Conservation (phyloP, 441 rosid genomes). For the Eugenia klotzschiana region DNA sequence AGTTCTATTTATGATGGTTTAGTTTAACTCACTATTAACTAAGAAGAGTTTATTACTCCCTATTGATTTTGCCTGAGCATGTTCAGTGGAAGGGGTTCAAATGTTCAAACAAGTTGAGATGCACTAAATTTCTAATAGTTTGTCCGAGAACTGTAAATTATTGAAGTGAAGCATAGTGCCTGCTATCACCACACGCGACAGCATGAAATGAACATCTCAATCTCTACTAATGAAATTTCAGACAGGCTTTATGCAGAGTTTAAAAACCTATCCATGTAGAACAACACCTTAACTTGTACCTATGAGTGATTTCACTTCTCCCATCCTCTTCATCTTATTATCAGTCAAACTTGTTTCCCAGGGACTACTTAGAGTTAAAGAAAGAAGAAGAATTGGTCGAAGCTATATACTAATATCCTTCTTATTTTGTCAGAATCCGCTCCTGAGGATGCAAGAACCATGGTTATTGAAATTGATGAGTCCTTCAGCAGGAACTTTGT, state of each 20-base stretch:
- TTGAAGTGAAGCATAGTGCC: not conserved
- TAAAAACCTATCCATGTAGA: not conserved
- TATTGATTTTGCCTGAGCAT: not conserved
- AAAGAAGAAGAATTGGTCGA: not conserved
- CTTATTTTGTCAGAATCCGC: conserved; percentile 14
- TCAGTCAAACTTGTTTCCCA: not conserved
- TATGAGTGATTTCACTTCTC: not conserved
- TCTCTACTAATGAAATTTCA: not conserved
- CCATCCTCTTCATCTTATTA: not conserved
- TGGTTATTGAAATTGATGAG: conserved; percentile 34
- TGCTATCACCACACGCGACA: not conserved
- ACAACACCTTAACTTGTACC: not conserved
- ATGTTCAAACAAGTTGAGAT: not conserved
- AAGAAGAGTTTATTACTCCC: not conserved
- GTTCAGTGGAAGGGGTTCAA: not conserved
- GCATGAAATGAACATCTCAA: not conserved
- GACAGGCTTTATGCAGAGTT: not conserved
- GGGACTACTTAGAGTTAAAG: not conserved
- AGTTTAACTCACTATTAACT: not conserved
- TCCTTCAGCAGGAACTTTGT: conserved; percentile 30
- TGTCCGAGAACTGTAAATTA: not conserved
- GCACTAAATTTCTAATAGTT: not conserved
- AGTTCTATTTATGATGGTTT: conserved; percentile 12
- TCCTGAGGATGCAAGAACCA: conserved; percentile 15
- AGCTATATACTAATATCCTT: not conserved